Base-by-base conservation (phyloP, 768 basidiomycete species). In the Phaffia tasmanica region DNA sequence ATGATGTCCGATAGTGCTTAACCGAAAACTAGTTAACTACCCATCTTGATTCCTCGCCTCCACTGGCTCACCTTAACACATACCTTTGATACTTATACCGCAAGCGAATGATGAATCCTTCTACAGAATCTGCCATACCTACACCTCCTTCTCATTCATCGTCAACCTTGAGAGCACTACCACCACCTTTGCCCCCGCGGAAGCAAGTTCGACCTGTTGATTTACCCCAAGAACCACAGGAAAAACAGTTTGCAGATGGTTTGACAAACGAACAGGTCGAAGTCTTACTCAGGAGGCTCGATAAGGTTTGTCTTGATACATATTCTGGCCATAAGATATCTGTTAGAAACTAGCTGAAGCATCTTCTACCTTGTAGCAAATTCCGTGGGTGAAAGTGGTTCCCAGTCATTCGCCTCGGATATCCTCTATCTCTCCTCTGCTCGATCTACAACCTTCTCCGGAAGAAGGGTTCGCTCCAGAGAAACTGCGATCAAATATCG, bases 401-500 rank as follows among this genome's bases (percentile, higher is more conserved):
- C 71, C 74, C 14, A 64, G 72, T 27, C 68, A 69, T 4, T 74
- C 74, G 11, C 71, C 73, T 15, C 74, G 74, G 11, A 71, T 67
- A 55, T 67, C 66, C 18, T 67, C 66, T 25, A 48, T 62, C 21
- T 62, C 66, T 16, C 66, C 66, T 23, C 48, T 73, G 14, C 76
- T 80, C 23, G 80, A 81, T 65, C 74, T 80, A 8, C 77, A 79
- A 63, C 72, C 76, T 11, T 70, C 77, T 2, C 73, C 72, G 11
- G 71, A 78, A 27, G 79, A 79, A 68, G 79, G 79, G 66, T 80
- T 80, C 70, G 75, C 77, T 0, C 76, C 79, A 0, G 80, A 80
- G 69, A 80, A 79, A 70, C 73, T 80, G 9, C 72, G 79, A 23
- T 76, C 76, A 25, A 77, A 74, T 55, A 67, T 80, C 6, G 80